Evolutionary conservation across 768 basidiomycete species (phyloP), one percentile per base, ranked within the genome.

Genomic region (Rhodotorula babjevae): DNA sequence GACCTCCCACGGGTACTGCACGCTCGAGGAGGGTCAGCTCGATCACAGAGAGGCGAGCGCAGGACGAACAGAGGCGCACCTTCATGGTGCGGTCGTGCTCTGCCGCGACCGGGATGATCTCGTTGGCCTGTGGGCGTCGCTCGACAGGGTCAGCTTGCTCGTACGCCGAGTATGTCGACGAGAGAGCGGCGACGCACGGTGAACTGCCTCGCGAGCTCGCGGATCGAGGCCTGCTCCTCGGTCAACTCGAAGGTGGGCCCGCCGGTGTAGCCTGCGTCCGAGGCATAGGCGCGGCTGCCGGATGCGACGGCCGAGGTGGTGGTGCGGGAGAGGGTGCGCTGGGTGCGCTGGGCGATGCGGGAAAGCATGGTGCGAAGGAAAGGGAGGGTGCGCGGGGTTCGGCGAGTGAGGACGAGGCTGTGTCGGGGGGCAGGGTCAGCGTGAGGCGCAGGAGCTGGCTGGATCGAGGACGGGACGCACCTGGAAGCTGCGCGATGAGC

Each of bases 31-130:
- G 52, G 9, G 10, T 42, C 27, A 12, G 46, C 12, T 31, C 58
- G 19, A 25, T 3, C 16, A 11, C n/a, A 21, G 19, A 46, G 44
- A 44, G 1, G 29, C 25, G 19, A 16, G 52, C 25, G 6, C 11
- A 36, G 42, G 19, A 33, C 15, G 16, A 31, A 19, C 42, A 25
- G 23, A 23, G 16, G n/a, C n/a, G 71, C 73, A 71, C 52, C 52
- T 78, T 78, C 82, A 82, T 82, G 6, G 80, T 77, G 46, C 80
- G 76, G 67, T 83, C 82, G 64, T 81, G 79, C 65, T 82, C 79
- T 3, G 81, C 80, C 16, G 82, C 82, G 11, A 78, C 78, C 2
- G 82, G 82, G 44, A 80, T 71, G 61, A 83, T 80, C 42, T 76
- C 61, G 47, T 67, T 58, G 52, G 55, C 66, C 71, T 72, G 57